phyloP scores from a whole-genome alignment of 495 filamentous ascomycete genomes.

The Thozetella sp. region DNA sequence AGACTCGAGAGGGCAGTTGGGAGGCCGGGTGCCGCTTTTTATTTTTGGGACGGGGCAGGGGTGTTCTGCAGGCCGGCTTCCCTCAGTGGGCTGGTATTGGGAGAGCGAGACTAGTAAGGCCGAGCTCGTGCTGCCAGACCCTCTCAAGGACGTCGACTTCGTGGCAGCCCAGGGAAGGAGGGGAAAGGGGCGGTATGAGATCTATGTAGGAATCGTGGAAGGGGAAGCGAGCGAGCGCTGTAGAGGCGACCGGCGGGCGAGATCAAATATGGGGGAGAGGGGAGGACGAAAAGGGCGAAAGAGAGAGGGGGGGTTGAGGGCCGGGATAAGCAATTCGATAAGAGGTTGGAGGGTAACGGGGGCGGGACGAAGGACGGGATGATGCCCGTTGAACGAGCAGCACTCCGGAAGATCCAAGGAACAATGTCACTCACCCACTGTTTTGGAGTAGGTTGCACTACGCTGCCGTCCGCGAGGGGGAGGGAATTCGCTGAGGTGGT shows the following conservation, averaged over 20 bases:
- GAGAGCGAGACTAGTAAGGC: neutral
- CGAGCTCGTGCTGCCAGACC: neutral
- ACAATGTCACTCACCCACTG: constrained; percentile 26
- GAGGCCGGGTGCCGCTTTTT: constrained; percentile 12
- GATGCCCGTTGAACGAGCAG: constrained; percentile 3
- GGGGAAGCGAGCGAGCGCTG: too few species aligned
- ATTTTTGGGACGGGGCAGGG: constrained; percentile 8
- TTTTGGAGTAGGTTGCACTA: constrained; percentile 28
- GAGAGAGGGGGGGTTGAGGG: constrained; percentile 5
- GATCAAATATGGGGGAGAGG: neutral
- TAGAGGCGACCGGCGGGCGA: neutral
- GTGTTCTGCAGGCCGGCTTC: neutral
- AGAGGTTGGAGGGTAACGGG: constrained; percentile 10
- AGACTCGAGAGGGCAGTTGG: too few species aligned
- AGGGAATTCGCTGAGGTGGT: constrained; percentile 18
- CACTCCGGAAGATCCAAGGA: constrained; percentile 13
- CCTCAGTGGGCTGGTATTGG: neutral
- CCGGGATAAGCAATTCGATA: constrained; percentile 15
- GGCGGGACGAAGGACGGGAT: constrained; percentile 13
- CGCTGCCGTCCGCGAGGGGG: constrained; percentile 29
- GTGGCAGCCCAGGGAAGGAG: neutral
- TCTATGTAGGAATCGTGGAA: neutral
- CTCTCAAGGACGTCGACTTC: neutral
- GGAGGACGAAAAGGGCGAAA: constrained; percentile 7
- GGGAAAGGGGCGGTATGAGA: neutral